Base-by-base conservation (phyloP, 2,329 filamentous ascomycete genomes). In the Lanzia echinophila region DNA sequence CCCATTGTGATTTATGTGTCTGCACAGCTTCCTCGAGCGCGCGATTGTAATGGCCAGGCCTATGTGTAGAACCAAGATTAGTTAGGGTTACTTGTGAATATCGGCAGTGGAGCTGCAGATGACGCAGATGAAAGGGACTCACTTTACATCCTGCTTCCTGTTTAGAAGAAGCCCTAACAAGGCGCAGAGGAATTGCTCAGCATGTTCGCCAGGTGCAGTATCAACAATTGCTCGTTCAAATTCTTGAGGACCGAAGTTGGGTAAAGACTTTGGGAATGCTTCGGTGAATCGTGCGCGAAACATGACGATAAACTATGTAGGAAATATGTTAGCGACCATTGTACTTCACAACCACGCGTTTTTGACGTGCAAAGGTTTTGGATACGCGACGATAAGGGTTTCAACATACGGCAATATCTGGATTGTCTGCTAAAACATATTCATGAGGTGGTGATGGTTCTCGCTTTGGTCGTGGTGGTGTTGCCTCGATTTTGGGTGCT, bases 81-180 rank as follows among this genome's bases (percentile, higher is more conserved):
- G 61, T 60, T 43, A 33, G 20, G 20, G 31, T 20, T 13, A 22
- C 49, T 38, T 6, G 11, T 43, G 56, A 33, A 36, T 4, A 19
- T 17, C 28, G 19, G 36, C 5, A 36, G 44, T 43, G 10, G 13
- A 42, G 32, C 20, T 31, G 28, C 11, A 17, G 34, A 22, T 41
- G 31, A 12, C 22, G 46, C 46, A 32, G 24, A 34, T 24, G 33
- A 39, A 54, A 34, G 28, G 39, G 61, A 75, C 90, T 72, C 82
- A 97, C 94, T 99, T 96, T 69, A 97, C 88, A 73, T 96, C 91
- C 70, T 99, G 96, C 77, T 99, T 97, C 71, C 94, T 86, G 72
- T 99, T 99, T 66, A 99, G 78, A 53, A 96, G 82, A 63, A 99
- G 77, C 32, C 88, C 86, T 43, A 99, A 76, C 61, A 99, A 73